Evolutionary conservation across 768 basidiomycete genomes (phyloP).

Genomic region (Lentinula lateritia): DNA sequence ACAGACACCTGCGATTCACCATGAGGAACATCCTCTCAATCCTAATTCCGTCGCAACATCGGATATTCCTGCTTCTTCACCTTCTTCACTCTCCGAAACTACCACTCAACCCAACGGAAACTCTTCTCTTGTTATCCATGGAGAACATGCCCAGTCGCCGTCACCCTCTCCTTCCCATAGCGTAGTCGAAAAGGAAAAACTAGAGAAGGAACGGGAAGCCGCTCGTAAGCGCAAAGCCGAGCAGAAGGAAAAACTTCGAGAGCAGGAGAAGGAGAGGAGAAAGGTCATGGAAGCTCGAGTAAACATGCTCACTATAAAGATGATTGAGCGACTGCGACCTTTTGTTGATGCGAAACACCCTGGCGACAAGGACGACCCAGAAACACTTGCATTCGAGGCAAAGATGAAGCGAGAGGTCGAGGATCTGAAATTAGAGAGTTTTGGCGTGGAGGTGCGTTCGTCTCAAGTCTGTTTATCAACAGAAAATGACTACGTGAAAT

Average conservation of each 20-base stretch:
- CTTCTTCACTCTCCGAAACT: conserved; percentile 11
- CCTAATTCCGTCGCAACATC: not conserved
- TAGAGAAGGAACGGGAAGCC: conserved; percentile 34
- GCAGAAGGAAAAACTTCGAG: conserved; percentile 78
- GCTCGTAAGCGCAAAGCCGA: conserved; percentile 67
- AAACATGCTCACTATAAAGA: conserved; percentile 66
- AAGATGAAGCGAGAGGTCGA: conserved; percentile 82
- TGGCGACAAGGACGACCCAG: conserved; percentile 74
- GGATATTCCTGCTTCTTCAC: not conserved
- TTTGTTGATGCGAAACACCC: conserved; percentile 88
- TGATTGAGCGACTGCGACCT: conserved; percentile 80
- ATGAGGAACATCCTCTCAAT: conserved; percentile 6
- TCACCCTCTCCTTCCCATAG: conserved; percentile 18
- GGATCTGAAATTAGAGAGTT: conserved; percentile 94
- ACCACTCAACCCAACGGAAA: conserved; percentile 8
- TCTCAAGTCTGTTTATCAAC: not conserved
- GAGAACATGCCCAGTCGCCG: conserved; percentile 10
- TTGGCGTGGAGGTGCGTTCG: conserved; percentile 81
- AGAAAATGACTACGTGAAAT: not conserved
- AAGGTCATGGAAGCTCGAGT: conserved; percentile 79
- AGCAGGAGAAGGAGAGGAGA: conserved; percentile 75
- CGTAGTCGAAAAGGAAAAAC: conserved; percentile 37
- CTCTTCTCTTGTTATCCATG: conserved; percentile 16
- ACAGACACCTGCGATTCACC: conserved; percentile 11
- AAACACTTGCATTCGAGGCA: conserved; percentile 73